These are phyloP conservation scores for Alternaria tenuissima DNA, from an alignment of 2,329 filamentous ascomycete genomes.

Conservation along the genomic window DNA sequence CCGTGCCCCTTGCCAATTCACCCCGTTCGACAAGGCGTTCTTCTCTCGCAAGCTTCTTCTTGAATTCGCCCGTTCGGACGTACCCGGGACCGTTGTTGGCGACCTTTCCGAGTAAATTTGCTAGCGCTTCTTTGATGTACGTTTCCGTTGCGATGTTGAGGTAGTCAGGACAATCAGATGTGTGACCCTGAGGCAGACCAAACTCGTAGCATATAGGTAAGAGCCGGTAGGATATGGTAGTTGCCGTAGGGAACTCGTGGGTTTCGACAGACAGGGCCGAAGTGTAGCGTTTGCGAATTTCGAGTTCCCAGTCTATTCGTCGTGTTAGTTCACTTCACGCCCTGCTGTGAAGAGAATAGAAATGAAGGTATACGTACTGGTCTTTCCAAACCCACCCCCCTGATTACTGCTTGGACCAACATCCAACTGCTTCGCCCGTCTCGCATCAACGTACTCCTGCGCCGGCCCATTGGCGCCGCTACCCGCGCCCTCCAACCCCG, in stretches of 20 bases:
- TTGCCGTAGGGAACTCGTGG: slow-evolving; percentile 68
- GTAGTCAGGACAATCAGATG: slow-evolving; percentile 64
- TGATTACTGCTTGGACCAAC: slow-evolving; percentile 71
- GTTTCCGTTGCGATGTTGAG: slow-evolving; percentile 69
- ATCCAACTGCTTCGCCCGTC: slow-evolving; percentile 60
- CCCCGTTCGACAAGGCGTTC: slow-evolving; percentile 77
- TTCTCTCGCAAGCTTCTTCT: slow-evolving; percentile 75
- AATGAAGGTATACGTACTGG: slow-evolving; percentile 63
- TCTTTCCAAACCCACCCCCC: slow-evolving; percentile 80
- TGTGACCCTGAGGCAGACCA: slow-evolving; percentile 64
- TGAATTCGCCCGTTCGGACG: slow-evolving; percentile 82
- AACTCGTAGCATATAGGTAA: slow-evolving; percentile 72
- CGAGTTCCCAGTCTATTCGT: slow-evolving; percentile 65
- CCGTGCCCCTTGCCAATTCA: slow-evolving; percentile 76
- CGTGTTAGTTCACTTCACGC: background rate
- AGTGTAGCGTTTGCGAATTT: slow-evolving; percentile 71
- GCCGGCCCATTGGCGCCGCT: slow-evolving; percentile 27
- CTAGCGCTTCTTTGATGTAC: slow-evolving; percentile 68
- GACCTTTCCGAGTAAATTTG: slow-evolving; percentile 63
- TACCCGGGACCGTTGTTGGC: slow-evolving; percentile 62
- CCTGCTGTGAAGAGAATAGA: background rate
- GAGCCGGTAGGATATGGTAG: slow-evolving; percentile 66
- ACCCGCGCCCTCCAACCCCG: slow-evolving; percentile 15
- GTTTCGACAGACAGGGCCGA: slow-evolving; percentile 68
- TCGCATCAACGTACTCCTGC: slow-evolving; percentile 49